A percentile compares a stretch with the other conserved stretches of the same genome.
Conservation (phyloP, 2,329 filamentous ascomycete genomes). For the Lomentospora prolificans region DNA sequence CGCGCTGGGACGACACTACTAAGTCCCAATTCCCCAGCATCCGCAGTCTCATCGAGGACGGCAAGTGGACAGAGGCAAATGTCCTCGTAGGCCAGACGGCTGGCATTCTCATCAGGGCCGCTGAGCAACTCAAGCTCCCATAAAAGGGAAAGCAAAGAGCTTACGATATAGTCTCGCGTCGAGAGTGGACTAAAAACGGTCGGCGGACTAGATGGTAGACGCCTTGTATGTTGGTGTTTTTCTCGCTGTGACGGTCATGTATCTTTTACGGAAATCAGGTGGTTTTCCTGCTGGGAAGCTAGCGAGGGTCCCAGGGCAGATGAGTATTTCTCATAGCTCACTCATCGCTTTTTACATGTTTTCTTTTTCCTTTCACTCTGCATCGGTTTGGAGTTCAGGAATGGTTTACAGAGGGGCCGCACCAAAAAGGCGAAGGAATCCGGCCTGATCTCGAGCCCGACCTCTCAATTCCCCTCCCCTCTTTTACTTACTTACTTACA, state of each 20-base stretch:
- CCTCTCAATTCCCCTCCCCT: not conserved
- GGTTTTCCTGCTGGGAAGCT: no score
- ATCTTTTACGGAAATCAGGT: not conserved
- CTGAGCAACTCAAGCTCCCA: constrained; percentile 22
- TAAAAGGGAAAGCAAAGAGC: no score
- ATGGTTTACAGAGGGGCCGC: not conserved
- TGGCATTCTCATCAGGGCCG: constrained; percentile 53
- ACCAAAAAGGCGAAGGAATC: no score
- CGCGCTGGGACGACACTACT: constrained; percentile 62
- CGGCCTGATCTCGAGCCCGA: no score
- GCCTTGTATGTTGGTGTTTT: constrained; percentile 3
- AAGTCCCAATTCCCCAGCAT: constrained; percentile 71
- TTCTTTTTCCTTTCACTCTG: constrained; percentile 1
- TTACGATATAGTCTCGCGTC: no score
- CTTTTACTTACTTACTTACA: no score
- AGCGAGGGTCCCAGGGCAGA: not conserved
- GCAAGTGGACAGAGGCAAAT: constrained; percentile 61
- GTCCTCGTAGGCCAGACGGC: constrained; percentile 63
- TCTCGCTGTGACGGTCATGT: constrained; percentile 4
- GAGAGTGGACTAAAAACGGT: no score
- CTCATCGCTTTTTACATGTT: not conserved
- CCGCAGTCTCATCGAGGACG: constrained; percentile 63
- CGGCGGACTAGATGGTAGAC: no score
- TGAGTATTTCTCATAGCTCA: no score
- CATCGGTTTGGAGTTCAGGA: not conserved